Evolutionary conservation across 345 rosid genomes (phyloP).

Genomic region (Rhodomyrtus tomentosa): DNA sequence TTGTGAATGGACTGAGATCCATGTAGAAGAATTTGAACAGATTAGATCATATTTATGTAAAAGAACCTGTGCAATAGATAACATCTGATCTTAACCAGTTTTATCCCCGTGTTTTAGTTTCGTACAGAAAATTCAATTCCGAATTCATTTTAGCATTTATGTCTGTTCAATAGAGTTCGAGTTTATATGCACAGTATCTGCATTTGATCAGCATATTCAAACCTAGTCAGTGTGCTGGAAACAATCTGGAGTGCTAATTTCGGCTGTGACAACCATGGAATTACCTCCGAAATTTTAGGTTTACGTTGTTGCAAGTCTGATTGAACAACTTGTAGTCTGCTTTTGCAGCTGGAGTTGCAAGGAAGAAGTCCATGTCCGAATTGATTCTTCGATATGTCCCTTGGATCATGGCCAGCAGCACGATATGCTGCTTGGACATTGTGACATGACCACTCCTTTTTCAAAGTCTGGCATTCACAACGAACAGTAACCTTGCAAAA

Average conservation of each 20-base stretch:
- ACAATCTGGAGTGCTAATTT: background rate
- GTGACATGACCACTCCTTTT: conserved; percentile 79
- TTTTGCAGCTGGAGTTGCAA: conserved; percentile 64
- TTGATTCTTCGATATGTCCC: conserved; percentile 49
- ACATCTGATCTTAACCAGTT: background rate
- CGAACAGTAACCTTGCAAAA: conserved; percentile 59
- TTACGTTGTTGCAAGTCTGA: conserved; percentile 56
- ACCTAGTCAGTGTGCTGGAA: background rate
- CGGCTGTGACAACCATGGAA: background rate
- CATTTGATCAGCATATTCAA: background rate
- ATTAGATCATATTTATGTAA: background rate
- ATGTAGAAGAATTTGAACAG: background rate
- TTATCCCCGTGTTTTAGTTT: background rate
- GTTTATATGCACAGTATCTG: background rate
- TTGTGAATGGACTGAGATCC: background rate
- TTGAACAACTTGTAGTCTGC: conserved; percentile 37
- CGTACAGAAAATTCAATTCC: background rate
- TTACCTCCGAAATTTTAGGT: conserved; percentile 56
- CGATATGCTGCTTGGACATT: conserved; percentile 71
- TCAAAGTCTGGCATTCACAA: conserved; percentile 69
- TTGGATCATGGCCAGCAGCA: conserved; percentile 38
- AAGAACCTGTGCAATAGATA: background rate
- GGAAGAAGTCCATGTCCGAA: conserved; percentile 75
- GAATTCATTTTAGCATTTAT: background rate
- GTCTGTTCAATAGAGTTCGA: background rate